Evolutionary conservation across 1,284 basidiomycete species (phyloP).

Genomic region (Malassezia caprae): DNA sequence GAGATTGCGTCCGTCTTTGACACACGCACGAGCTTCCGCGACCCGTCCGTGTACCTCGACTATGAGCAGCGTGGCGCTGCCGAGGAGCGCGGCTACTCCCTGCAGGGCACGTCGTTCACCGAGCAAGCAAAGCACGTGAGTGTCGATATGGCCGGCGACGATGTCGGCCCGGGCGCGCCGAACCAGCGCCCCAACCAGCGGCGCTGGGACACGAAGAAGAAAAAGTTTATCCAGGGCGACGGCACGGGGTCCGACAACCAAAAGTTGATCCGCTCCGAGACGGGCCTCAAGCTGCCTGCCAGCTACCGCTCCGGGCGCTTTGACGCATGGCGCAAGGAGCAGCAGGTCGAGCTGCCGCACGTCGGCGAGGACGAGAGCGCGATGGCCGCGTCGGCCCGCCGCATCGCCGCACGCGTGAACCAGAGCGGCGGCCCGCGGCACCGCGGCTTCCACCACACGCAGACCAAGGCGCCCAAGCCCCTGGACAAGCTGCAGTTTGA

Average conservation of each 20-base stretch:
- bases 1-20: conserved; percentile 28
- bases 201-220: conserved; percentile 92
- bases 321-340: conserved; percentile 85
- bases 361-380: conserved; percentile 64
- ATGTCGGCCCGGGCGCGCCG: conserved; percentile 51
- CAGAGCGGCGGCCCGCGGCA: conserved; percentile 48
- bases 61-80: conserved; percentile 75
- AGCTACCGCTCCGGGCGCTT: conserved; percentile 85
- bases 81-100: conserved; percentile 64
- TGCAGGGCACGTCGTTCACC: conserved; percentile 59
- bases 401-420: conserved; percentile 9
- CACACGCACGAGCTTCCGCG: conserved; percentile 55
- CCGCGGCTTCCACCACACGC: conserved; percentile 53
- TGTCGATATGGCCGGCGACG: conserved; percentile 69
- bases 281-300: conserved; percentile 81
- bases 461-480: conserved; percentile 26
- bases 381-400: conserved; percentile 13
- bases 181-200: conserved; percentile 52
- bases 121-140: conserved; percentile 70
- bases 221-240: conserved; percentile 79
- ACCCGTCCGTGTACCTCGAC: conserved; percentile 80
- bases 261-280: conserved; percentile 87
- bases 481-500: conserved; percentile 19
- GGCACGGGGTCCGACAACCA: conserved; percentile 81
- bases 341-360: conserved; percentile 61